phyloP scores from a whole-genome alignment of 2,329 filamentous ascomycete species.

The Verruconis gallopava region DNA sequence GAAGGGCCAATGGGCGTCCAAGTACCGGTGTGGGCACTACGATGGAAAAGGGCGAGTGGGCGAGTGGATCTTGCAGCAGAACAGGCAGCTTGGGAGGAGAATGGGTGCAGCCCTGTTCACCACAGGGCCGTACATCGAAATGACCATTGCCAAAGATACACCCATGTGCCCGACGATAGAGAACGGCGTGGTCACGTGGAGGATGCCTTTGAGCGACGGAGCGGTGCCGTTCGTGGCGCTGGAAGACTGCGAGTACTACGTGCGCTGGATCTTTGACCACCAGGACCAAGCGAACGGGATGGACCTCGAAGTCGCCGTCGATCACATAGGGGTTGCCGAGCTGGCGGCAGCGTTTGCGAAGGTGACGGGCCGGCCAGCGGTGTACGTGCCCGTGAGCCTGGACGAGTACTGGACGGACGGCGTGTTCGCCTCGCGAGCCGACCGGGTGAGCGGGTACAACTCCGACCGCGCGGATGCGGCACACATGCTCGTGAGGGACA shows the following conservation, averaged over 20 bases:
- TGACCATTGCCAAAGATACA: constrained; percentile 14
- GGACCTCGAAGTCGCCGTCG: constrained; percentile 18
- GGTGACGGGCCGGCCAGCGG: constrained; percentile 21
- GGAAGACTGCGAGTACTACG: constrained; percentile 18
- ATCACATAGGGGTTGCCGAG: constrained; percentile 17
- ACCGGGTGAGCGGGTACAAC: constrained; percentile 29
- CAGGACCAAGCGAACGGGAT: constrained; percentile 15
- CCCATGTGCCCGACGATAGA: constrained; percentile 16
- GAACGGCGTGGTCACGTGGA: constrained; percentile 16
- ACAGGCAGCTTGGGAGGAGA: constrained; percentile 13
- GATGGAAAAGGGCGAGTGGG: constrained; percentile 26
- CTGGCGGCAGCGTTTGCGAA: constrained; percentile 20
- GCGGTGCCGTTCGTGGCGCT: constrained; percentile 18
- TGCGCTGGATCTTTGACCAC: constrained; percentile 20
- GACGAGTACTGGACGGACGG: constrained; percentile 23
- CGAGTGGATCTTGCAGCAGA: constrained; percentile 18
- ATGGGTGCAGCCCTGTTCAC: constrained; percentile 20
- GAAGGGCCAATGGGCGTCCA: constrained; percentile 33
- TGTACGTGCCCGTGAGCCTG: constrained; percentile 16
- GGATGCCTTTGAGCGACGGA: constrained; percentile 17
- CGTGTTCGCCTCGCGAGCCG: constrained; percentile 33
- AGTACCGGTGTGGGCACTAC: constrained; percentile 36
- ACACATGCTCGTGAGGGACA: constrained; percentile 29
- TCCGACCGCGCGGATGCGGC: constrained; percentile 23
- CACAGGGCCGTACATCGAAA: constrained; percentile 22